A percentile compares a stretch with the other conserved stretches of the same genome.
phyloP scores from a whole-genome alignment of 805 yeast genomes.

The Candida chilensis region DNA sequence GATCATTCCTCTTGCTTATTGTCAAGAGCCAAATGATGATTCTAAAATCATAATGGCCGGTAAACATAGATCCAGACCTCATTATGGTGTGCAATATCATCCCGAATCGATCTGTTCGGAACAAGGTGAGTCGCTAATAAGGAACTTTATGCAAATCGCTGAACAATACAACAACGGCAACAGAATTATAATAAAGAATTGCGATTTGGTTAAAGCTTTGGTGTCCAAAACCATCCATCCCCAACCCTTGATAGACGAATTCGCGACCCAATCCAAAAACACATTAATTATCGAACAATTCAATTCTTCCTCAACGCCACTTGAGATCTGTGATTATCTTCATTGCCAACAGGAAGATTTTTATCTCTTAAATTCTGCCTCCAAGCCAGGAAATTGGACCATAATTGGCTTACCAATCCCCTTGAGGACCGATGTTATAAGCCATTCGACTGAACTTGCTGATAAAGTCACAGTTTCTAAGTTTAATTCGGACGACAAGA shows the following conservation, averaged over 20 bases:
- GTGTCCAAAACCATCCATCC: conserved; percentile 6
- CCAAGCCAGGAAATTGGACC: conserved; percentile 82
- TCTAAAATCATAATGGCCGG: conserved; percentile 68
- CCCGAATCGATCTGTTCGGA: conserved; percentile 90
- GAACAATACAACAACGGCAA: conserved; percentile 14
- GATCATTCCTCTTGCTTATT: conserved; percentile 53
- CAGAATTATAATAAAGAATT: conserved; percentile 6
- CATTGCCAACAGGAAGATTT: conserved; percentile 30
- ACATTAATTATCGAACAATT: conserved; percentile 6
- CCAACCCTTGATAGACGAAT: conserved; percentile 11
- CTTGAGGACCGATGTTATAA: conserved; percentile 40
- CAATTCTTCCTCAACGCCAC: conserved; percentile 11
- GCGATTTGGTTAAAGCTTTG: conserved; percentile 1
- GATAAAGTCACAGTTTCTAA: conserved; percentile 12
- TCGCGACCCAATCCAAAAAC: conserved; percentile 1
- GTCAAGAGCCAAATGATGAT: conserved; percentile 27
- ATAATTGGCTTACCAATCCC: conserved; percentile 67
- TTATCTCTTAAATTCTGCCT: conserved; percentile 66
- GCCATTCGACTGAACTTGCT: conserved; percentile 48
- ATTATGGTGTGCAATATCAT: conserved; percentile 93
- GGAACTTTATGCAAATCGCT: conserved; percentile 54
- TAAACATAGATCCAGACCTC: conserved; percentile 49
- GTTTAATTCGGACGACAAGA: conserved; percentile 10
- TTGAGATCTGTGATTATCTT: conserved; percentile 45
- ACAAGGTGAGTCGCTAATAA: conserved; percentile 48